Evolutionary conservation across 495 filamentous ascomycete species (phyloP), one percentile per base, ranked within the genome.

Genomic region (Tuber microsphaerosporum): DNA sequence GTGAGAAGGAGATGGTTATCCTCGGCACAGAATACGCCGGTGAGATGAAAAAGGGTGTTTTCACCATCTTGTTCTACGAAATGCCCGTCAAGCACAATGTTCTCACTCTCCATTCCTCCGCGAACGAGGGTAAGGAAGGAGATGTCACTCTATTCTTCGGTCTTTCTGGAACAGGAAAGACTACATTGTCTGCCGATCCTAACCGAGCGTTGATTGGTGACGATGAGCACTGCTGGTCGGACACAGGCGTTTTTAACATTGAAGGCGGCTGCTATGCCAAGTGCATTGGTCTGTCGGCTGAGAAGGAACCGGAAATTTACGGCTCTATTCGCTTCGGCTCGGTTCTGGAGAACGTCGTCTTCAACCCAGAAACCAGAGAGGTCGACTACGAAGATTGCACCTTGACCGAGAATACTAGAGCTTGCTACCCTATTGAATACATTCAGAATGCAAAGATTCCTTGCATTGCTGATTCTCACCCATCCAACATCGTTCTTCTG

Each of bases 41-140:
- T 82, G 94, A 97, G 89, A 99, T 99, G 95, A 99, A 98, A 90
- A 98, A 98, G 90, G 96, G 95, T 84, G 88, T 99, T 86, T 98
- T 99, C 89, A 99, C 95, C 72, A 93, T 99, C 76, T 89, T 99
- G 81, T 99, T 97, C 89, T 99, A 98, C 88, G 95, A 99, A 88
- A 97, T 97, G 92, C 95, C 95, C 73, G 91, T 99, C 76, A 97
- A 97, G 89, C 95, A 99, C 89, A 97, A 98, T 85, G 94, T 99
- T 78, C 88, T 99, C 71, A 99, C 95, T 71, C 90, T 99, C 72
- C 95, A 97, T 87, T 97, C 94, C 17, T 97, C 94, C 34, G 93
- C 92, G 80, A 97, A 97, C 85, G 90, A 97, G 85, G 93, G 93
- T 83, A 88, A 90, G 85, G 87, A 92, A 70, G 93, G 93, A 70